Evolutionary conservation across 2,329 filamentous ascomycete species (phyloP), one percentile per base, ranked within the genome.

Genomic region (Dactylellina haptotyla): DNA sequence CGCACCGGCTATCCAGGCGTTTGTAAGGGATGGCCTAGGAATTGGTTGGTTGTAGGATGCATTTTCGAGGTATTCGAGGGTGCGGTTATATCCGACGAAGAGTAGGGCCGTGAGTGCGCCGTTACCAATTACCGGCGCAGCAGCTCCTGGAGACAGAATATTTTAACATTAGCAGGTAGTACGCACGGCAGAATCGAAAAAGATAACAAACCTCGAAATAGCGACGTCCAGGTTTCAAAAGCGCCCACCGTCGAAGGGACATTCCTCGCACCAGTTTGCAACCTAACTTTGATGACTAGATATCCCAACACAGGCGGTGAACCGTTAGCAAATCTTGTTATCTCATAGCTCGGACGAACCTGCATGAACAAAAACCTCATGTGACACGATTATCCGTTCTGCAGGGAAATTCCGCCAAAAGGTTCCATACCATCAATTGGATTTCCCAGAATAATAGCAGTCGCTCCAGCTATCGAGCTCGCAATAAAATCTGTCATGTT

Each of bases 101-200:
- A 97, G 87, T 14, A 97, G 83, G 39, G 92, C 93, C 79, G 97
- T 97, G 73, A 98, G 86, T 18, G 91, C 92, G 75, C 94, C 94
- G 81, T 97, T 97, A 76, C 92, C 92, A 3, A 97, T 83, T 37
- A 97, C 89, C 0, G 94, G 94, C 34, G 93, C 93, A 23, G 93
- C 90, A 9, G 90, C 88, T 75, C 94, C 94, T 72, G 84, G 75
- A 32, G 26, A 43, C 23, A n/a, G 16, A 18, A 4, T 45, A 34
- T 77, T 26, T 30, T 43, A 23, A 57, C 12, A 63, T 63, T 50
- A 25, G 77, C 64, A 48, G 25, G 18, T 43, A 25, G 77, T 30
- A 58, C 43, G 18, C 28, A 9, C 18, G 34, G 2, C 18, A 26
- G 73, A 79, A 34, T 54, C 32, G 10, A 8, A 26, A 26, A 3